These are phyloP conservation scores for Taiozyma sp. DNA, from an alignment of 1,139 yeast genomes.

Conservation along the genomic window DNA sequence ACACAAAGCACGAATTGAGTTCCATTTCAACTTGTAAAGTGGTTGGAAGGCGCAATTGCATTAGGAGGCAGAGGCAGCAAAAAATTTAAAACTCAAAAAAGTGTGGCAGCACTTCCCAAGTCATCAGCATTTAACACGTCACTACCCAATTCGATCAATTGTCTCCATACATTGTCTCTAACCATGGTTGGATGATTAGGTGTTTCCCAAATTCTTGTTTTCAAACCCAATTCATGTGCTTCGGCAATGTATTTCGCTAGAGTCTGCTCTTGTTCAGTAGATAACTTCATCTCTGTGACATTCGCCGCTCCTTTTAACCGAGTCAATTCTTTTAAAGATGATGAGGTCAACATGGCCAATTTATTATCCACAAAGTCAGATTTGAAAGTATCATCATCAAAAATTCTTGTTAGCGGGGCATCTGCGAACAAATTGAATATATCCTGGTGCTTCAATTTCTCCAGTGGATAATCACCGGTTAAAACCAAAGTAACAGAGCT, in stretches of 20 bases:
- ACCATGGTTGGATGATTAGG: slow-evolving; percentile 41
- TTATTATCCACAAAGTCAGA: slow-evolving; percentile 2
- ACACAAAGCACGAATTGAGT: too few relatives aligned
- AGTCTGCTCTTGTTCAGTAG: slow-evolving; percentile 23
- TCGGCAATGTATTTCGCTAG: slow-evolving; percentile 25
- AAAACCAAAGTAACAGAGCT: slow-evolving; percentile 42
- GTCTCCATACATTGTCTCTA: slow-evolving; percentile 36
- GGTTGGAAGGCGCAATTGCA: not conserved
- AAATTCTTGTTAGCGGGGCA: slow-evolving; percentile 26
- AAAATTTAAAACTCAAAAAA: not conserved
- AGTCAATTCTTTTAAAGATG: slow-evolving; percentile 11
- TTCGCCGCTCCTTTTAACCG: slow-evolving; percentile 6
- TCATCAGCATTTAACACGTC: slow-evolving; percentile 46
- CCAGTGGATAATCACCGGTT: slow-evolving; percentile 38
- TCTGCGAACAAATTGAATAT: slow-evolving; percentile 30
- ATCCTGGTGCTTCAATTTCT: slow-evolving; percentile 14
- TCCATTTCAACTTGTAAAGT: not conserved
- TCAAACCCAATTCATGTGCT: slow-evolving; percentile 35
- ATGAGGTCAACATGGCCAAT: slow-evolving; percentile 10
- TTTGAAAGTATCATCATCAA: not conserved
- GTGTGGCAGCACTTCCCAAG: slow-evolving; percentile 22
- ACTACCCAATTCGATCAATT: slow-evolving; percentile 30
- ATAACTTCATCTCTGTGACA: slow-evolving; percentile 9
- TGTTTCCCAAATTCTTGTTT: slow-evolving; percentile 47
- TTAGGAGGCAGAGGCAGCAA: not conserved